Evolutionary conservation across 1,284 basidiomycete species (phyloP).

Genomic region (Tilletia indica): DNA sequence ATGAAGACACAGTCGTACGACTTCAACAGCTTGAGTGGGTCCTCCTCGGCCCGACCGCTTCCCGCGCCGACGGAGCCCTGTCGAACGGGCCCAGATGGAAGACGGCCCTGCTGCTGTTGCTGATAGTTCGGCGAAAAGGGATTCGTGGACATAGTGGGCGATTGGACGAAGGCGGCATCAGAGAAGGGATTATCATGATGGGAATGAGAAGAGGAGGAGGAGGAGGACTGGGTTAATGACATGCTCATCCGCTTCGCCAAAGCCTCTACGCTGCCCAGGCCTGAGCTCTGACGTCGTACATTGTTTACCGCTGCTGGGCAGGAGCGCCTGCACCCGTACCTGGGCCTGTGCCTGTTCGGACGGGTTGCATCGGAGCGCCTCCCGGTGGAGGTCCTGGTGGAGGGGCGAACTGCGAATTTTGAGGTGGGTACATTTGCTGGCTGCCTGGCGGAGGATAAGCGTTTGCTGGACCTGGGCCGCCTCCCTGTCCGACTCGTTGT

Average conservation of each 20-base stretch:
- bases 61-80: not conserved
- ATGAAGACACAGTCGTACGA: conserved; percentile 37
- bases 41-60: conserved; percentile 20
- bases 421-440: conserved; percentile 15
- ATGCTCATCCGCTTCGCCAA: conserved; percentile 6
- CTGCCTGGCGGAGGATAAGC: conserved; percentile 12
- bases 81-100: not conserved
- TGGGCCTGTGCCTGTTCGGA: not conserved
- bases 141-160: not conserved
- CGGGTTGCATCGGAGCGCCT: not conserved
- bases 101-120: not conserved
- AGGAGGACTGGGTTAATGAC: not conserved
- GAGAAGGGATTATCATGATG: not conserved
- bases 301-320: not conserved
- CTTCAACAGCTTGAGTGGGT: conserved; percentile 24
- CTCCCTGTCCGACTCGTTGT: not conserved
- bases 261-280: conserved; percentile 3
- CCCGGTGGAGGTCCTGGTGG: conserved; percentile 5
- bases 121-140: not conserved
- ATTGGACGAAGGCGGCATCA: not conserved
- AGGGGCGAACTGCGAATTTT: not conserved
- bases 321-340: not conserved
- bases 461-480: not conserved
- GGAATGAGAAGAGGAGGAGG: conserved; percentile 12
- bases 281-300: conserved; percentile 14